Conservation (phyloP, 352 stramenopile genomes). For the Peronospora belbahrii region DNA sequence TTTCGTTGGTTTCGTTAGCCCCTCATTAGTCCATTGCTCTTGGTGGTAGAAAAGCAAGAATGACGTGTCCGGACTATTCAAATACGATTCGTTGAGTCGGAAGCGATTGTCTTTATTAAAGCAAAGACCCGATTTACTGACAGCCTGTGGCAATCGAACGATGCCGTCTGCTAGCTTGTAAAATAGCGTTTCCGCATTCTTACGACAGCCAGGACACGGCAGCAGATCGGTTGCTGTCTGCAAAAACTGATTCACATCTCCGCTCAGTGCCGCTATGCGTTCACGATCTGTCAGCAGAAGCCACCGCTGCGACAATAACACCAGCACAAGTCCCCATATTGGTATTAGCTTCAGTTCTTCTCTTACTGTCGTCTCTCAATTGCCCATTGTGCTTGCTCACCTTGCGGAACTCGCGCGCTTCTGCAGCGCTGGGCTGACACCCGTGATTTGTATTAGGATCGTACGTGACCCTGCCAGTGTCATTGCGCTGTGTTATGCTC, state of each 20-base stretch:
- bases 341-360: constrained; percentile 6
- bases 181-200: constrained; percentile 66
- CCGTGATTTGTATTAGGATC: constrained; percentile 26
- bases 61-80: constrained; percentile 52
- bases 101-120: constrained; percentile 59
- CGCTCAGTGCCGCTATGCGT: constrained; percentile 55
- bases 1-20: constrained; percentile 45
- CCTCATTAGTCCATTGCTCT: constrained; percentile 50
- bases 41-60: constrained; percentile 78
- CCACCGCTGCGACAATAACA: constrained; percentile 50
- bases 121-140: constrained; percentile 42
- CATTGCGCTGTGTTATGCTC: constrained; percentile 8
- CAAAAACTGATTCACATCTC: constrained; percentile 59
- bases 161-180: constrained; percentile 53
- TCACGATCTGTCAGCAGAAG: constrained; percentile 70
- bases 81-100: constrained; percentile 57
- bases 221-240: constrained; percentile 64
- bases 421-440: constrained; percentile 58
- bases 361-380: neutral
- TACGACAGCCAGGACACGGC: constrained; percentile 72
- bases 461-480: constrained; percentile 12
- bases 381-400: constrained; percentile 12
- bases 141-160: constrained; percentile 31
- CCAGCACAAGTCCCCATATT: constrained; percentile 9
- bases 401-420: constrained; percentile 80